These are phyloP conservation scores for Plasmopara halstedii DNA, from an alignment of 352 stramenopile species.

Conservation along the genomic window DNA sequence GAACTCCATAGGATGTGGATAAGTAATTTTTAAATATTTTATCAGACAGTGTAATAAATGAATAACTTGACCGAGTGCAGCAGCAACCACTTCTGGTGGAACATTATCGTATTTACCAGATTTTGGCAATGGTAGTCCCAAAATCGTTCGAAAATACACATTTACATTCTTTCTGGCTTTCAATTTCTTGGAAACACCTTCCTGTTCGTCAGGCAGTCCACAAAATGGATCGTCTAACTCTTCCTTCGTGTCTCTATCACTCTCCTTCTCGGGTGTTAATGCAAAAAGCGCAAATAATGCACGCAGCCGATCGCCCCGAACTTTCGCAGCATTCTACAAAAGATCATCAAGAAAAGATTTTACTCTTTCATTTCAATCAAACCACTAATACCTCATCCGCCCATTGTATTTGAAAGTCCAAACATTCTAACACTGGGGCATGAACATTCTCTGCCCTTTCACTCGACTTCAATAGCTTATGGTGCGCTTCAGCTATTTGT, in stretches of 20 bases:
- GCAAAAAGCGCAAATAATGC: slow-evolving; percentile 66
- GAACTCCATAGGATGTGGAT: slow-evolving; percentile 78
- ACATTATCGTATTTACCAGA: slow-evolving; percentile 66
- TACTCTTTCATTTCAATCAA: not conserved
- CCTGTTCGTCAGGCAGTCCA: slow-evolving; percentile 16
- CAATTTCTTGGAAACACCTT: slow-evolving; percentile 9
- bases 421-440: slow-evolving; percentile 42
- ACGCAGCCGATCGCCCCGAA: slow-evolving; percentile 58
- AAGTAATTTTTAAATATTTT: slow-evolving; percentile 65
- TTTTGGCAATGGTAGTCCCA: slow-evolving; percentile 54
- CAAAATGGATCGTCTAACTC: slow-evolving; percentile 18
- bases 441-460: slow-evolving; percentile 31
- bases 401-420: slow-evolving; percentile 67
- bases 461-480: slow-evolving; percentile 27
- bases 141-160: slow-evolving; percentile 60
- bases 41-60: slow-evolving; percentile 59
- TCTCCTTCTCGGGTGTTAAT: slow-evolving; percentile 17
- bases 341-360: not conserved
- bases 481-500: slow-evolving; percentile 34
- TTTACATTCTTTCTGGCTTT: slow-evolving; percentile 9
- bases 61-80: slow-evolving; percentile 64
- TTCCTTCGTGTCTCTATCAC: slow-evolving; percentile 2
- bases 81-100: slow-evolving; percentile 65
- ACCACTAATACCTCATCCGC: slow-evolving; percentile 31
- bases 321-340: slow-evolving; percentile 47